Base-by-base conservation (phyloP, 108 stramenopile genomes). In the Pseudonitzschia multistriata region DNA sequence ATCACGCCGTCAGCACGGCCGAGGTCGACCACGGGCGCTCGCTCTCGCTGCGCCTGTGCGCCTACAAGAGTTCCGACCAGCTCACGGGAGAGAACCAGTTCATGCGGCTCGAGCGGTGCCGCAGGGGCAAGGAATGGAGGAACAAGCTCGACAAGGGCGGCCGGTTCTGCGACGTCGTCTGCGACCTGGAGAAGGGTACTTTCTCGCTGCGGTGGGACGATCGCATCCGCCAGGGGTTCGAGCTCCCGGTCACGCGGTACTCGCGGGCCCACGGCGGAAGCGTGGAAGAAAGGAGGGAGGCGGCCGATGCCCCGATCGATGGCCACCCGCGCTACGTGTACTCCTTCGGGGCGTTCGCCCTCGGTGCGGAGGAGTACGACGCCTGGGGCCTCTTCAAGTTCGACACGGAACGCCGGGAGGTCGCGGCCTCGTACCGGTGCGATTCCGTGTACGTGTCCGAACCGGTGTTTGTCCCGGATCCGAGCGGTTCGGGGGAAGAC, bases 371-470 rank as follows among this genome's bases (percentile, higher is more conserved):
- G 0, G 80, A 81, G 1, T 81, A 77, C 30, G 80, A 81, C 39
- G 36, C 61, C 17, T 81, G 76, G 76, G 80, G 68, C 0, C 21
- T 81, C 2, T 74, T 81, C 76, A 81, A 81, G 61, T 72, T 79
- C 71, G 79, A 79, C 66, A 45, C 61, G 37, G 68, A 78, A 31
- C 36, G 37, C 25, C 67, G 68, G 22, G 49, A 33, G 27, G 45
- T 77, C 37, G 73, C 64, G 62, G 66, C 73, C 8, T 70, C 3
- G 29, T 81, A 56, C 34, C 76, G 64, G 39, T 21, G 74, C 69
- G 80, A 81, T 37, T 68, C 66, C 3, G 67, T 68, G 8, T 81
- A 81, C 49, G 40, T 68, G 21, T 81, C 80, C 48, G 80, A 81
- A 47, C 76, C 80, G 1, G 28, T 70, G 4, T 81, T 81, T 70